Evolutionary conservation across 23 red algal genomes (phyloP), one percentile per base, ranked within the genome.

Genomic region (Porphyridium purpureum): DNA sequence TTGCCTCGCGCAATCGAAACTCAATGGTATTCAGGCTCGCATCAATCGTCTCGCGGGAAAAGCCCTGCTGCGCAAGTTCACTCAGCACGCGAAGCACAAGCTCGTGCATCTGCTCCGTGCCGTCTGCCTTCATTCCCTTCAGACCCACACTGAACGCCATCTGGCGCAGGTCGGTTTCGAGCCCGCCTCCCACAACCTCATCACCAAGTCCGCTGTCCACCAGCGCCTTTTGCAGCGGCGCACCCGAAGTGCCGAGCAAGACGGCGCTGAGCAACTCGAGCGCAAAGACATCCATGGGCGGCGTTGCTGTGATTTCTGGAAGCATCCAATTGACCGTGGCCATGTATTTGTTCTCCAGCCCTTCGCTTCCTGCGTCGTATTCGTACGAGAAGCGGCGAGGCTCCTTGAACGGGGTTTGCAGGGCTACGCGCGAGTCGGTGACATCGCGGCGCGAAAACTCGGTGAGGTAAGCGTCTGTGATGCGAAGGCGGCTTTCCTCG

Each of bases 241-340:
- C 69, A 1, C 70, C 68, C 49, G 78, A 84, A 23, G 64, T 73
- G 25, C 59, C 53, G 3, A 83, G 66, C 50, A 94, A 50, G 11
- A 94, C 59, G 47, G 84, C 77, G 47, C 82, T 81, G 22, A 84
- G 31, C 0, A 94, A 61, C 11, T 59, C 29, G 32, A 94, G 57
- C 5, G 59, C 68, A 7, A 94, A 27, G 2, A 79, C 29, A 30
- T 92, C 74, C 4, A 74, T 47, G 21, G 52, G 64, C 7, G 53
- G 3, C 40, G 5, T n/a, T 2, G 23, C 30, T 1, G 41, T 47
- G 28, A 50, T 64, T 8, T 62, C 67, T 24, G 49, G 7, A 33
- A 94, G 50, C 24, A 84, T 59, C 88, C 88, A 94, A 31, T 94
- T 94, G 1, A 94, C 30, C n/a, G 88, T 94, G 14, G 77, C 74